phyloP scores from a whole-genome alignment of 495 filamentous ascomycete genomes.

The Trichocladium antarcticum region DNA sequence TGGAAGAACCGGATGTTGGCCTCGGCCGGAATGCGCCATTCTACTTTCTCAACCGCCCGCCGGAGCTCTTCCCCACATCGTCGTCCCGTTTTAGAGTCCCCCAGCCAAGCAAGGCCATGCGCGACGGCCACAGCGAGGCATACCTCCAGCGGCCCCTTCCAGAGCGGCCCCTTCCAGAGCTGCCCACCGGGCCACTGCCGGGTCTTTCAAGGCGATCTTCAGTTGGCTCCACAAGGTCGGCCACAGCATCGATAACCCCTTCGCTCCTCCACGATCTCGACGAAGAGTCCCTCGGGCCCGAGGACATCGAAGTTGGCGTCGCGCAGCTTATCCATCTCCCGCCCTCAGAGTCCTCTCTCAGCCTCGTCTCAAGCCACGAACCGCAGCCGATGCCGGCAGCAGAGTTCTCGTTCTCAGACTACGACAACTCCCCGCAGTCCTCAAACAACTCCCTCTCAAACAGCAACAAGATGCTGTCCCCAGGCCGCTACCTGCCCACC shows the following conservation, averaged over 20 bases:
- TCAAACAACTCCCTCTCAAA: constrained; percentile 15
- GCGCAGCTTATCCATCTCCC: constrained; percentile 19
- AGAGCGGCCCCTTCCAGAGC: constrained; percentile 36
- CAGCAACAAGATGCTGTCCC: constrained; percentile 14
- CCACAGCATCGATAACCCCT: constrained; percentile 29
- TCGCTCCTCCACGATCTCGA: constrained; percentile 33
- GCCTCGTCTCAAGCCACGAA: neutral
- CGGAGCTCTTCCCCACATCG: constrained; percentile 15
- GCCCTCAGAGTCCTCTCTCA: neutral
- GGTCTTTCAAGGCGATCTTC: constrained; percentile 12
- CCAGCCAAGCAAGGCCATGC: constrained; percentile 18
- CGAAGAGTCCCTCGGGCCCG: constrained; percentile 30
- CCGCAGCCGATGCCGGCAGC: neutral
- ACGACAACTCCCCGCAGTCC: constrained; percentile 24
- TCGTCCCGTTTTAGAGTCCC: constrained; percentile 2
- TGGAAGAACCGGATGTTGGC: neutral
- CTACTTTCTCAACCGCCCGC: constrained; percentile 24
- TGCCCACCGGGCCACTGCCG: constrained; percentile 16
- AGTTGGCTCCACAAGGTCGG: constrained; percentile 13
- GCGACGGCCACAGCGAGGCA: constrained; percentile 16
- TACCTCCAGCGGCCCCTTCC: constrained; percentile 35
- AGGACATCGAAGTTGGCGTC: constrained; percentile 26
- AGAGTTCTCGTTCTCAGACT: constrained; percentile 27
- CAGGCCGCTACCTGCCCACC: constrained; percentile 24
- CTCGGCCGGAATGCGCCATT: neutral